phyloP scores from a whole-genome alignment of 2,329 filamentous ascomycete species.

The Neonectria ditissima region DNA sequence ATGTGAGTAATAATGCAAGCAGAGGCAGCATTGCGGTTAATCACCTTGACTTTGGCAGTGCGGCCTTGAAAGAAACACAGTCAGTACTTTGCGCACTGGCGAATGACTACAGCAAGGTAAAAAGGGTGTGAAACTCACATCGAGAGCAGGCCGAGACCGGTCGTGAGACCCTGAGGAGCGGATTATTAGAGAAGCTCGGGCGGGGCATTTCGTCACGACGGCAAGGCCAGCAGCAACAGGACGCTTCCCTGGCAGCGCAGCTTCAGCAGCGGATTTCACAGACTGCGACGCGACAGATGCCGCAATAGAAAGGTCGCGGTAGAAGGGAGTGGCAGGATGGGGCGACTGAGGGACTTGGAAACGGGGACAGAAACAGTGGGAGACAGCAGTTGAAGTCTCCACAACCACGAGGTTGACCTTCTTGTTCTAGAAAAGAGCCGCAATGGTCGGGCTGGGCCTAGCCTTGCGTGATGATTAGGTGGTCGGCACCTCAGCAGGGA shows the following conservation, averaged over 20 bases:
- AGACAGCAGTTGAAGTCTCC: slow-evolving; percentile 41
- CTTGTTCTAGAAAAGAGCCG: slow-evolving; percentile 34
- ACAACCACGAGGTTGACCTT: slow-evolving; percentile 36
- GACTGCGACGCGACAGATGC: not conserved
- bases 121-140: slow-evolving; percentile 60
- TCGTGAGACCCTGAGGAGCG: slow-evolving; percentile 78
- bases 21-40: not conserved
- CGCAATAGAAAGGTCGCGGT: slow-evolving; percentile 1
- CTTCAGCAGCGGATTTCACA: not conserved
- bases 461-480: slow-evolving; percentile 14
- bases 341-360: slow-evolving; percentile 28
- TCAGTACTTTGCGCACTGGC: slow-evolving; percentile 19
- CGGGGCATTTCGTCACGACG: slow-evolving; percentile 54
- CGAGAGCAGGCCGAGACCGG: slow-evolving; percentile 84
- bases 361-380: slow-evolving; percentile 24
- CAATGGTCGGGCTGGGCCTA: slow-evolving; percentile 24
- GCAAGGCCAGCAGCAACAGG: slow-evolving; percentile 8
- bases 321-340: slow-evolving; percentile 9
- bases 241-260: slow-evolving; percentile 5
- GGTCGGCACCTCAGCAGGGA: not conserved
- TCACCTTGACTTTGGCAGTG: slow-evolving; percentile 89
- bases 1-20: not conserved
- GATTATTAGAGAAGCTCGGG: slow-evolving; percentile 64
- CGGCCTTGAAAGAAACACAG: slow-evolving; percentile 65
- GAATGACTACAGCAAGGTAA: slow-evolving; percentile 13